Base-by-base conservation (phyloP, 1,139 yeast species). In the Lodderomyces parapsilosis region DNA sequence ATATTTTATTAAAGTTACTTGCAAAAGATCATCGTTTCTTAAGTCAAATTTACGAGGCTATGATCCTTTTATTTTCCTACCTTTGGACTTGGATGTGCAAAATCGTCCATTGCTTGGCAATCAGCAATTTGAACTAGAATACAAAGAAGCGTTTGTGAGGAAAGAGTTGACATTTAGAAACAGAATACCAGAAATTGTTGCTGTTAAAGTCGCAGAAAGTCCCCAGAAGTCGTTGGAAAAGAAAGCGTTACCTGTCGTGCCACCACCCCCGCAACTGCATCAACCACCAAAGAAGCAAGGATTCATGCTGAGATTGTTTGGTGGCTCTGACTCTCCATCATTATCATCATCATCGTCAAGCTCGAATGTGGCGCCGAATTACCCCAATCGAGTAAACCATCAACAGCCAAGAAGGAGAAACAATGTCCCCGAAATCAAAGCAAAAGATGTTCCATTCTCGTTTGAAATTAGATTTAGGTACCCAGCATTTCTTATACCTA, bases 1-100 rank as follows among this genome's bases (percentile, higher is more conserved):
- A 37, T 81, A 81, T 54, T 80, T 72, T 52, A 66, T 82, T 43
- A 81, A 81, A 55, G 86, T 72, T 8, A 81, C 86, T 0, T 80
- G 82, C 39, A 78, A 75, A 46, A 60, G 84, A 43, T 65, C 83
- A 1, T 74, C 83, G 4, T 55, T 81, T 38, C 59, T 81, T 43
- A 78, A 77, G 48, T 49, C 71, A 34, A 81, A 80, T 49, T 57
- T 76, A 34, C 62, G 86, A 38, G 61, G 74, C 5, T 59, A 58
- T 37, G 76, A 72, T 42, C 82, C 83, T 2, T 78, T 82, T 50
- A 62, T 66, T 2, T 78, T 81, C 47, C 55, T 77, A 27, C 86
- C 86, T 0, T 62, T 78, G 41, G 86, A 81, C 52, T 49, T 63
- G 19, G 66, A 65, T 45, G 49, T 47, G 20, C 57, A 56, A 9